Evolutionary conservation across 306 rosid genomes (phyloP).

Genomic region (Delonix regia): DNA sequence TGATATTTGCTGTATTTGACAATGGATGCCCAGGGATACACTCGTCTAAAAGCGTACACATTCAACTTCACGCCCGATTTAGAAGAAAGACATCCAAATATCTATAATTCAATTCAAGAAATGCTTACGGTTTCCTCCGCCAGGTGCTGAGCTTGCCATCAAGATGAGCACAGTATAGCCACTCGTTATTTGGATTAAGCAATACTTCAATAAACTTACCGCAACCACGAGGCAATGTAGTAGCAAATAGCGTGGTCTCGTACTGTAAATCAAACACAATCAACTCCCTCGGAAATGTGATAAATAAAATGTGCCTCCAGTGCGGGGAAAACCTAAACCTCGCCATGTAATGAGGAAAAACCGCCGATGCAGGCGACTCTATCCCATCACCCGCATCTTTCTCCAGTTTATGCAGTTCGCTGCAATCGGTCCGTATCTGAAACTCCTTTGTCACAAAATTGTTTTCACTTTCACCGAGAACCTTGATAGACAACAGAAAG

Average conservation of each 20-base stretch:
- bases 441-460: constrained; percentile 63
- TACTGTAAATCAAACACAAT: constrained; percentile 89
- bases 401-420: constrained; percentile 73
- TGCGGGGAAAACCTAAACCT: constrained; percentile 74
- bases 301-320: constrained; percentile 77
- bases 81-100: background rate
- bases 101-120: constrained; percentile 3
- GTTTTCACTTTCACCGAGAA: constrained; percentile 74
- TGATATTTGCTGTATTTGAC: background rate
- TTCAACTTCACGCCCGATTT: background rate
- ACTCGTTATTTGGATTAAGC: constrained; percentile 77
- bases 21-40: background rate
- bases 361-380: constrained; percentile 61
- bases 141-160: constrained; percentile 96
- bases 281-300: constrained; percentile 89
- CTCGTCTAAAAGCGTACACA: background rate
- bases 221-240: constrained; percentile 83
- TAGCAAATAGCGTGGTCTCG: constrained; percentile 59
- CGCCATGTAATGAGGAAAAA: constrained; percentile 60
- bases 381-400: constrained; percentile 50
- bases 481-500: constrained; percentile 60
- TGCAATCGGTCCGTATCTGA: constrained; percentile 67
- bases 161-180: constrained; percentile 83
- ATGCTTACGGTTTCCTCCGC: constrained; percentile 86
- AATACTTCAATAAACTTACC: constrained; percentile 89